Evolutionary conservation across 202 grass and related monocot genomes (phyloP).

Genomic region (Bolboschoenoplectus hybrid): DNA sequence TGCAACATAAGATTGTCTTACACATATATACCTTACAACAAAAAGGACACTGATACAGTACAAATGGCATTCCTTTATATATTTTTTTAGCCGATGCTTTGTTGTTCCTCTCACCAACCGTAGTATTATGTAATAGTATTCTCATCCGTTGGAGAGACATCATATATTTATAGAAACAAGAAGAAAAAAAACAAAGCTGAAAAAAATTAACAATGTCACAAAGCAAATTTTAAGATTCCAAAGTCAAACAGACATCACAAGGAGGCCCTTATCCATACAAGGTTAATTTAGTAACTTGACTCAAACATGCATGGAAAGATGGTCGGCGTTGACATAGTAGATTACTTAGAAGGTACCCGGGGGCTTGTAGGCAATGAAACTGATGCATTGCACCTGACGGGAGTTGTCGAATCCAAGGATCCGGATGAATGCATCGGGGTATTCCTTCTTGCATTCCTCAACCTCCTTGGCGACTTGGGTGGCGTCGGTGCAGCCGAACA

Average conservation of each 20-base stretch:
- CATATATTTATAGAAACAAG: neutral
- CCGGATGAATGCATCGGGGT: conserved; percentile 39
- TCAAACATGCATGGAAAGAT: neutral
- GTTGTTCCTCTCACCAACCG: conserved; percentile 44
- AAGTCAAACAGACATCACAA: neutral
- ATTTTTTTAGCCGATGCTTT: conserved; percentile 33
- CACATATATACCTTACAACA: conserved; percentile 22
- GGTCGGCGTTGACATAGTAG: too few relatives aligned
- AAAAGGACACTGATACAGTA: conserved; percentile 9
- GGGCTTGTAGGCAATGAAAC: conserved; percentile 49
- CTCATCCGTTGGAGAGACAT: conserved; percentile 38
- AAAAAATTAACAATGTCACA: conserved; percentile 20
- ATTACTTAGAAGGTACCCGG: conserved; percentile 18
- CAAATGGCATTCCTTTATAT: conserved; percentile 19
- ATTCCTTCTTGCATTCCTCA: conserved; percentile 40
- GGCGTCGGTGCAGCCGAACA: conserved; percentile 63
- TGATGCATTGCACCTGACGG: conserved; percentile 46
- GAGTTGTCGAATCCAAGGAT: conserved; percentile 47
- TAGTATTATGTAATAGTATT: conserved; percentile 37
- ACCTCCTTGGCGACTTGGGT: conserved; percentile 36
- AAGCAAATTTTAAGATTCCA: neutral
- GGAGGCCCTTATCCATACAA: neutral
- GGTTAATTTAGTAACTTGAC: neutral
- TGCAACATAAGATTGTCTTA: conserved; percentile 1
- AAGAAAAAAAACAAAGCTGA: neutral